A percentile compares a stretch with the other conserved stretches of the same genome.
Conservation (phyloP, 257 asterid species). For the Knoxia roxburghii region DNA sequence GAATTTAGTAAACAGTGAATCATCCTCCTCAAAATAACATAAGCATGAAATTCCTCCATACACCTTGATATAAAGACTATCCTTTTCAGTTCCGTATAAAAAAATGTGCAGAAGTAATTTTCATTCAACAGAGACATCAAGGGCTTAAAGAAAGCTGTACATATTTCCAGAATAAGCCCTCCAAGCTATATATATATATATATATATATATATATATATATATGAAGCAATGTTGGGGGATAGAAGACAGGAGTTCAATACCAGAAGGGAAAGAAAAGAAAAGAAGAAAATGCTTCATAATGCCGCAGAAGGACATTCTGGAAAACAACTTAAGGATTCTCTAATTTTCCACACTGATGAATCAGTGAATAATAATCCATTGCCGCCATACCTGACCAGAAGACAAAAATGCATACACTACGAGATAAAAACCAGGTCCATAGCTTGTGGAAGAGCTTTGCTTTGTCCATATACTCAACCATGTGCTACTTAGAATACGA, state of each 20-base stretch:
- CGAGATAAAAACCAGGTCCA: constrained; percentile 59
- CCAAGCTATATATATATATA: too few relatives aligned
- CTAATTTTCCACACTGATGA: background rate
- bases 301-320: background rate
- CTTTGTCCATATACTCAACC: constrained; percentile 90
- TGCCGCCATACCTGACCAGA: constrained; percentile 35
- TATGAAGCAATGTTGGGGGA: background rate
- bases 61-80: background rate
- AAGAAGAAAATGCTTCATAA: background rate
- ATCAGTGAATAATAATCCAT: background rate
- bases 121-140: background rate
- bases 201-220: too few relatives aligned
- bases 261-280: too few relatives aligned
- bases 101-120: background rate
- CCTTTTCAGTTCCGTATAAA: background rate
- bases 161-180: background rate
- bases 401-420: constrained; percentile 75
- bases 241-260: background rate
- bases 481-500: constrained; percentile 80
- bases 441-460: constrained; percentile 46
- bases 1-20: constrained; percentile 1
- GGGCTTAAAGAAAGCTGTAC: background rate
- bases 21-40: background rate
- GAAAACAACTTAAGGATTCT: background rate
- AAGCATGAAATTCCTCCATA: background rate